phyloP scores from a whole-genome alignment of 2,329 filamentous ascomycete species.

The Penicillium digitatum region DNA sequence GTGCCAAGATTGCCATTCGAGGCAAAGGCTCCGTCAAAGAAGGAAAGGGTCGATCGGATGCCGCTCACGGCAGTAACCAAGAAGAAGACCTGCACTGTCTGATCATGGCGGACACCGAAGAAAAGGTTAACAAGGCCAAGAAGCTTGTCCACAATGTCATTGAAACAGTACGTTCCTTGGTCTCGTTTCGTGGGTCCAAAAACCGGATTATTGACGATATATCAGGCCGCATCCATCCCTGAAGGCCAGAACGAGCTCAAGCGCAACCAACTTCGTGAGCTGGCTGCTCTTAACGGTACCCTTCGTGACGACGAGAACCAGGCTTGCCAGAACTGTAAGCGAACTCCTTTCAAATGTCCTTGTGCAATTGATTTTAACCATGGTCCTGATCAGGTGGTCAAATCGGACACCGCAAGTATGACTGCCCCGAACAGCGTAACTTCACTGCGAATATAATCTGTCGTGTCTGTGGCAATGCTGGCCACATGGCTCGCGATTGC shows the following conservation, averaged over 20 bases:
- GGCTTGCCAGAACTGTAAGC: constrained; percentile 89
- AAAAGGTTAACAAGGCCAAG: constrained; percentile 99
- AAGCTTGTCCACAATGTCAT: constrained; percentile 98
- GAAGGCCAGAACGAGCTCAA: constrained; percentile 99
- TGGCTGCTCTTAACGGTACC: constrained; percentile 96
- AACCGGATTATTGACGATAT: constrained; percentile 28
- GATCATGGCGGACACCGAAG: constrained; percentile 99
- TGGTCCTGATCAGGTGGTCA: constrained; percentile 61
- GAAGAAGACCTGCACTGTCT: constrained; percentile 98
- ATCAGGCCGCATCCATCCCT: constrained; percentile 90
- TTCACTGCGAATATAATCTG: constrained; percentile 99
- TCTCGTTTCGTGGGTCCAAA: neutral
- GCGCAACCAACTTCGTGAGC: constrained; percentile 95
- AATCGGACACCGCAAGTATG: constrained; percentile 98
- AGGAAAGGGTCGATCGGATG: constrained; percentile 97
- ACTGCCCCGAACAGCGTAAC: constrained; percentile 95
- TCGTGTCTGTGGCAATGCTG: constrained; percentile 94
- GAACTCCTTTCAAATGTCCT: neutral
- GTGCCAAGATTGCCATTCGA: constrained; percentile 97
- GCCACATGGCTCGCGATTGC: constrained; percentile 97
- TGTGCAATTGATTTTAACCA: constrained; percentile 16
- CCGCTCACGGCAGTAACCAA: constrained; percentile 98
- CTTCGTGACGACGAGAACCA: constrained; percentile 99
- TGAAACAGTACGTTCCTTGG: constrained; percentile 72
- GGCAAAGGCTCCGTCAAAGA: constrained; percentile 99